phyloP scores from a whole-genome alignment of 2,329 filamentous ascomycete species.

The Diplodia scrobiculata region DNA sequence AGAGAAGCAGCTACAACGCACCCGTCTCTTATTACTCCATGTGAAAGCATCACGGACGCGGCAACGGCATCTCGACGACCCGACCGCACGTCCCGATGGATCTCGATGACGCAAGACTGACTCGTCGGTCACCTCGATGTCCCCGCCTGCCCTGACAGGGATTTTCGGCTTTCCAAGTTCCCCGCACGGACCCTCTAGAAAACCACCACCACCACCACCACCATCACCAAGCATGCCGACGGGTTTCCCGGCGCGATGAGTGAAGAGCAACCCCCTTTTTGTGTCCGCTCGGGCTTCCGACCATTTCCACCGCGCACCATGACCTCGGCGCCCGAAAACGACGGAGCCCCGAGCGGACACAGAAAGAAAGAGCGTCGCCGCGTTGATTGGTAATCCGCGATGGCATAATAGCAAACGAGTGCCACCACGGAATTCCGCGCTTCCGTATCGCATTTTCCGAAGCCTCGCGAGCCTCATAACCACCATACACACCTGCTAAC shows the following conservation, averaged over 20 bases:
- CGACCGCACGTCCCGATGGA: constrained; percentile 4
- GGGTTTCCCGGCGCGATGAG: neutral
- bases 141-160: neutral
- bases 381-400: constrained; percentile 24
- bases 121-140: neutral
- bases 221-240: neutral
- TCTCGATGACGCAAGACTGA: constrained; percentile 4
- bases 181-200: neutral
- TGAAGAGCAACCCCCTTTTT: neutral
- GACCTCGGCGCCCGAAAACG: neutral
- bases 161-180: neutral
- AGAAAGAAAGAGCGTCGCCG: neutral
- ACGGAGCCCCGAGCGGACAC: constrained; percentile 1
- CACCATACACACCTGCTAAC: neutral
- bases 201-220: neutral
- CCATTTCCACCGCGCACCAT: neutral
- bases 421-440: neutral
- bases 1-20: neutral
- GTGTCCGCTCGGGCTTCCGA: neutral
- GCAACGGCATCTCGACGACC: neutral
- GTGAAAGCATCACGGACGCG: neutral
- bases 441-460: neutral
- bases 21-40: neutral
- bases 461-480: neutral
- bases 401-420: constrained; percentile 9